Evolutionary conservation across 306 rosid genomes (phyloP).

Genomic region (Arachis stenosperma): DNA sequence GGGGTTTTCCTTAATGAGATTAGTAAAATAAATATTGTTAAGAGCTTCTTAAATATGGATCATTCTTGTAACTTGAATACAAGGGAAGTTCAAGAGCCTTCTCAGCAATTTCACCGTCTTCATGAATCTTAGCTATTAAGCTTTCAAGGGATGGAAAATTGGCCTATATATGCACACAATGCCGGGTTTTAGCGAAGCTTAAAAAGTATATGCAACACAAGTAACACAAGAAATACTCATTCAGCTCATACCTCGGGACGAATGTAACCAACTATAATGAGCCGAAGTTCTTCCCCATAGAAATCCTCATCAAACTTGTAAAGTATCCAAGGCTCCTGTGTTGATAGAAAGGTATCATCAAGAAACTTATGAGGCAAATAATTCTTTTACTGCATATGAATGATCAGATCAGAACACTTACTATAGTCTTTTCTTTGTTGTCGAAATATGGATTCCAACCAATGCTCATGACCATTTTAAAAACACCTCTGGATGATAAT

Average conservation of each 20-base stretch:
- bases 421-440: constrained; percentile 90
- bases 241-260: constrained; percentile 73
- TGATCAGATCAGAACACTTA: constrained; percentile 44
- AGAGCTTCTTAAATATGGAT: constrained; percentile 55
- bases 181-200: constrained; percentile 38
- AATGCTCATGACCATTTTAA: constrained; percentile 92
- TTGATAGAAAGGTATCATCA: constrained; percentile 11
- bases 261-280: constrained; percentile 87
- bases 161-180: constrained; percentile 54
- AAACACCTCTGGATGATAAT: constrained; percentile 65
- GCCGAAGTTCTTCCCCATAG: constrained; percentile 81
- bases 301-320: constrained; percentile 75
- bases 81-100: constrained; percentile 84
- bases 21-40: constrained; percentile 25
- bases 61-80: constrained; percentile 70
- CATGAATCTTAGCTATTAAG: constrained; percentile 79
- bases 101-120: constrained; percentile 73
- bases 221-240: constrained; percentile 9
- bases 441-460: constrained; percentile 94
- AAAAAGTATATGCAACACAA: constrained; percentile 12
- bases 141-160: constrained; percentile 81
- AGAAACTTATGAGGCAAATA: constrained; percentile 26
- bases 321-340: constrained; percentile 97
- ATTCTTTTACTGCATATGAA: constrained; percentile 32
- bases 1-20: constrained; percentile 1